Base-by-base conservation (phyloP, 805 yeast species). In the Ogataea pignaliae region DNA sequence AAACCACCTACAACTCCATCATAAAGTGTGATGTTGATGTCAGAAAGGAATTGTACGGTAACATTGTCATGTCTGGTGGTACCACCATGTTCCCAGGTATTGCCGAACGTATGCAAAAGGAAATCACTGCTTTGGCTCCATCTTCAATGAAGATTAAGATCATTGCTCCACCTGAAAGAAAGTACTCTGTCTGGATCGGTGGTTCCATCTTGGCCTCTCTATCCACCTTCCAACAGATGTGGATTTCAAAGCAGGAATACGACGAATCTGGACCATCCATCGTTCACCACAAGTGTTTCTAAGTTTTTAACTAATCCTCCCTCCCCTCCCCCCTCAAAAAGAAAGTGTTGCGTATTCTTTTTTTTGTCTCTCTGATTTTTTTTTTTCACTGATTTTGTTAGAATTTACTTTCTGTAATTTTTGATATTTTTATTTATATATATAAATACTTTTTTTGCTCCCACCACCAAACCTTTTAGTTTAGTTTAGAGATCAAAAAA, bases 11-110 rank as follows among this genome's bases (percentile, higher is more conserved):
- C 81, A 84, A 84, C 81, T 85, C 93, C 51, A 93, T 93, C 78
- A 88, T 85, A 82, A 91, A 90, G 88, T 90, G 97, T 79, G 99
- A 93, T 76, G 85, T 93, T 63, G 99, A 93, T 76, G 97, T 93
- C 61, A 88, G 99, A 78, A 91, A 88, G 80, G 98, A 91, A 74
- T 83, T 93, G 73, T 93, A 93, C 81, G 95, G 95, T 76, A 93
- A 93, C 85, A 93, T 93, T 68, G 99, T 93, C 70, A 85, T 93
- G 93, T 90, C 98, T 60, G 99, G 99, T 82, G 99, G 99, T 86
- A 90, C 98, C 65, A 93, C 99, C 62, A 89, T 93, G 98, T 93
- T 89, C 96, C 97, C 97, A 76, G 99, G 99, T 79, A 90, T 93
- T 73, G 97, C 97, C 73, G 98, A 93, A 83, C 91, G 99, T 82